phyloP scores from a whole-genome alignment of 257 asterid genomes.

The Mentha longifolia region DNA sequence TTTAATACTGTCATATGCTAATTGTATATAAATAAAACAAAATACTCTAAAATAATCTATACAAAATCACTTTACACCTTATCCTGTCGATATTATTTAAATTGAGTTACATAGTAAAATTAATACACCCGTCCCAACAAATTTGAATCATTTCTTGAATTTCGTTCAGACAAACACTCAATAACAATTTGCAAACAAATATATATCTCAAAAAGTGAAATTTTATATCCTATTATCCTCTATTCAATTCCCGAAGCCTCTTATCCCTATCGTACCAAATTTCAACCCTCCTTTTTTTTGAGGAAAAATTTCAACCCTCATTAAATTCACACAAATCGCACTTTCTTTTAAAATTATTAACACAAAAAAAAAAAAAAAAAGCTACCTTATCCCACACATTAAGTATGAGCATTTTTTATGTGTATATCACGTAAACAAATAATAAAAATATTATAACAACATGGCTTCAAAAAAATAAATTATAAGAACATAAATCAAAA shows the following conservation, averaged over 20 bases:
- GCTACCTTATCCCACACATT: background rate
- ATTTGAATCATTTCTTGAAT: no score
- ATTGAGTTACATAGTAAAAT: background rate
- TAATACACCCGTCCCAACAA: no score
- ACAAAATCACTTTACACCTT: background rate
- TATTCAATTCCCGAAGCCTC: constrained; percentile 13
- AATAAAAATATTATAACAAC: no score
- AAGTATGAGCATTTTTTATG: background rate
- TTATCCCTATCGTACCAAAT: constrained; percentile 6
- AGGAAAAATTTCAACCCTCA: constrained; percentile 28
- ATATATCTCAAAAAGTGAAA: background rate
- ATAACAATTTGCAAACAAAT: no score
- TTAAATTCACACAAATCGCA: constrained; percentile 20
- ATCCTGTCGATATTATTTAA: background rate
- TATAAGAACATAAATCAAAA: no score
- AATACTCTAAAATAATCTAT: background rate
- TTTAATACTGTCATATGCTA: background rate
- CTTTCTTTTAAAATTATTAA: background rate
- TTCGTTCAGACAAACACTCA: no score
- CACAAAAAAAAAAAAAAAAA: background rate
- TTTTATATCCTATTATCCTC: background rate
- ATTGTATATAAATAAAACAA: background rate
- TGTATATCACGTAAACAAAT: no score
- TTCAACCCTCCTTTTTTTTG: constrained; percentile 32
- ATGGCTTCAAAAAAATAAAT: no score